Conservation (phyloP, 2,329 filamentous ascomycete species). For the Plectosphaerella plurivora region DNA sequence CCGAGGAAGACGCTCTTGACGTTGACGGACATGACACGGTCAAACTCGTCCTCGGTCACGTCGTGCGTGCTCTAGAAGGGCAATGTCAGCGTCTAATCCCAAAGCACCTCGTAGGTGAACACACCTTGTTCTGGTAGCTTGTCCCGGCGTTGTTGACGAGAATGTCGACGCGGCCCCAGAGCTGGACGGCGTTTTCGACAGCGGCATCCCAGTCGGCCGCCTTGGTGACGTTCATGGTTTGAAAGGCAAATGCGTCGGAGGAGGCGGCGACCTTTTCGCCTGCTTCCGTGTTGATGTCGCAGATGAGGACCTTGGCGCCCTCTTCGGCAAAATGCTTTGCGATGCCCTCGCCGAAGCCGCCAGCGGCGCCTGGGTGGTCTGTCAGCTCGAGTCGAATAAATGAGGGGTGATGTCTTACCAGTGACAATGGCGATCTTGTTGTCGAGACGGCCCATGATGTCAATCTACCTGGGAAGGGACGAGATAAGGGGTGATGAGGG, state of each 20-base stretch:
- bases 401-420: conserved; percentile 14
- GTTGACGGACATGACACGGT: conserved; percentile 63
- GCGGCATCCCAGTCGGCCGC: conserved; percentile 48
- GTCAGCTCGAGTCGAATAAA: too few species aligned
- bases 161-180: conserved; percentile 49
- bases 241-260: conserved; percentile 27
- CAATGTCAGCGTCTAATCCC: background rate
- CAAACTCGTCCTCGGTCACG: conserved; percentile 63
- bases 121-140: conserved; percentile 51
- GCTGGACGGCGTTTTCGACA: conserved; percentile 36
- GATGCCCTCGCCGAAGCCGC: conserved; percentile 61
- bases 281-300: conserved; percentile 51
- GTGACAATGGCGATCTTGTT: conserved; percentile 38
- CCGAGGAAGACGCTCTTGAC: conserved; percentile 63
- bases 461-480: too few species aligned
- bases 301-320: conserved; percentile 57
- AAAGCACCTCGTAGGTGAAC: background rate
- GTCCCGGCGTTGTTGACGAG: conserved; percentile 59
- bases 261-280: conserved; percentile 39
- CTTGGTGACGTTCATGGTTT: conserved; percentile 44
- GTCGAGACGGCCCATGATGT: conserved; percentile 23
- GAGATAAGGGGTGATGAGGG: too few species aligned
- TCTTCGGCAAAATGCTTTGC: conserved; percentile 53
- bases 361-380: conserved; percentile 38
- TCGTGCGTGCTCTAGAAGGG: conserved; percentile 43